A percentile compares a stretch with the other conserved stretches of the same genome.
These are phyloP conservation scores for Mycena belliarum DNA, from an alignment of 768 basidiomycete genomes.

Conservation along the genomic window DNA sequence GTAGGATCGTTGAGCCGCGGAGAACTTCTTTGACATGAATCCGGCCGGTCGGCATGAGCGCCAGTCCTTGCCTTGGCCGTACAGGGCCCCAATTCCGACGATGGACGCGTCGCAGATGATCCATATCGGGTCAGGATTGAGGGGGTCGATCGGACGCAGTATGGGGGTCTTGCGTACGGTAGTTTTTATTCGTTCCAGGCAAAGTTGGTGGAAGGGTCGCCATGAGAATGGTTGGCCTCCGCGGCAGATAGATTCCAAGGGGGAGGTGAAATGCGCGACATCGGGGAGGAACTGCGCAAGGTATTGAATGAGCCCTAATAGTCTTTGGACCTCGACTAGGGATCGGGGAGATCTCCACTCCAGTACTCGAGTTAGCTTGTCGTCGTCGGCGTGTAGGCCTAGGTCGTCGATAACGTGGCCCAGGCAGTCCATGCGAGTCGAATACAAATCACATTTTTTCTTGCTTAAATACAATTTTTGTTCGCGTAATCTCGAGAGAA, in stretches of 20 bases:
- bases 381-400: too few relatives aligned
- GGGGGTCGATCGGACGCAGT: not conserved
- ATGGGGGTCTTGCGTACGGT: not conserved
- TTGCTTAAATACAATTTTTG: conserved; percentile 15
- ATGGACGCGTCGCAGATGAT: too few relatives aligned
- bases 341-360: not conserved
- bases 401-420: not conserved
- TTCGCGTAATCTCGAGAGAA: not conserved
- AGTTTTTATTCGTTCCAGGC: not conserved
- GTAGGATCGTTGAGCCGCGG: not conserved
- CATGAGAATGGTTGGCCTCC: not conserved
- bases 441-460: conserved; percentile 28
- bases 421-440: not conserved
- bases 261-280: not conserved
- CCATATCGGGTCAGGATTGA: not conserved
- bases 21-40: not conserved
- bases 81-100: too few relatives aligned
- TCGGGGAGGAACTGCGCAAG: not conserved
- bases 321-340: not conserved
- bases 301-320: not conserved
- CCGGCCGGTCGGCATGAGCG: not conserved
- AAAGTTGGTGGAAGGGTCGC: not conserved
- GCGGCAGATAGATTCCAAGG: not conserved
- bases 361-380: too few relatives aligned
- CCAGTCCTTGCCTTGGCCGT: not conserved